These are phyloP conservation scores for Paxillus ammoniavirescens DNA, from an alignment of 768 basidiomycete genomes.

Conservation along the genomic window DNA sequence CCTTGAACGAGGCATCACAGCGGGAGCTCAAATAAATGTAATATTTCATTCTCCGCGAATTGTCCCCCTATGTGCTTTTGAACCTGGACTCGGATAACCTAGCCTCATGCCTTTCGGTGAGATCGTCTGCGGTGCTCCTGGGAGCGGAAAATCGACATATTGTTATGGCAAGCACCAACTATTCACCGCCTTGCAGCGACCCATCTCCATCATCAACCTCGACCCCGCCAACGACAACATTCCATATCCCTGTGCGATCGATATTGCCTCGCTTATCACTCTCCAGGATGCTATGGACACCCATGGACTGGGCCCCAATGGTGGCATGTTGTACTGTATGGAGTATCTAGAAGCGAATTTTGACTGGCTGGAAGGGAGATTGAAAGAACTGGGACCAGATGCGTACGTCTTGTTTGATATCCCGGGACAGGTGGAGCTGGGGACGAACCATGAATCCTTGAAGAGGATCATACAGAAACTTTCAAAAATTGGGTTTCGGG, in stretches of 20 bases:
- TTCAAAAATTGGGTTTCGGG: constrained; percentile 77
- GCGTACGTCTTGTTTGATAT: constrained; percentile 93
- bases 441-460: constrained; percentile 91
- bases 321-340: constrained; percentile 94
- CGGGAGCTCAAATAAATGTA: constrained; percentile 7
- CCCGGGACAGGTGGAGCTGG: constrained; percentile 96
- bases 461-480: constrained; percentile 74
- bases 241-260: constrained; percentile 88
- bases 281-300: constrained; percentile 85
- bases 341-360: constrained; percentile 95
- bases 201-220: constrained; percentile 89
- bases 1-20: neutral
- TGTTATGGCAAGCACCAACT: constrained; percentile 88
- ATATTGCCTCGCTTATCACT: constrained; percentile 82
- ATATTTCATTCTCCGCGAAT: constrained; percentile 13
- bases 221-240: constrained; percentile 92
- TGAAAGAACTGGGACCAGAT: constrained; percentile 65
- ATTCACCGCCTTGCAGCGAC: constrained; percentile 80
- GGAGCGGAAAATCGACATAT: constrained; percentile 86
- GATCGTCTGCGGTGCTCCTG: constrained; percentile 82
- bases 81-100: neutral
- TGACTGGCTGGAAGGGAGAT: constrained; percentile 77
- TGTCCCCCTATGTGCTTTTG: neutral
- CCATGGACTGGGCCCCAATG: constrained; percentile 88
- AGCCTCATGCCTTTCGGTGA: constrained; percentile 80